Evolutionary conservation across 1,139 yeast species (phyloP).

Genomic region (Nadsonia commutata): DNA sequence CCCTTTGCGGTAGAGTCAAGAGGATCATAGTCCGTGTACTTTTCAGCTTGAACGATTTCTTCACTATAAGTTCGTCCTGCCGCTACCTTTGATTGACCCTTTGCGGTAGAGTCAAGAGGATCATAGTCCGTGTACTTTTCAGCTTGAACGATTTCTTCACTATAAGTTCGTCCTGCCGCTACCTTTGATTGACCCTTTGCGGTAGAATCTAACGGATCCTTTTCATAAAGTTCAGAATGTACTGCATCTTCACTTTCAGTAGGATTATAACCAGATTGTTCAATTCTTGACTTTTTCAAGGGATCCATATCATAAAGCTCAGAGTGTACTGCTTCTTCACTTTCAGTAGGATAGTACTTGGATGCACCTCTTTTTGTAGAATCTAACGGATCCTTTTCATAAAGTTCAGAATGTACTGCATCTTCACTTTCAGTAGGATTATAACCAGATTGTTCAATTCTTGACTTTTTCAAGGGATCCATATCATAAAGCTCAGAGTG

Average conservation of each 20-base stretch:
- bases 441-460: neutral
- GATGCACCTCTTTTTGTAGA: neutral
- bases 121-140: neutral
- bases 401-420: neutral
- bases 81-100: neutral
- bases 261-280: neutral
- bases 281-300: neutral
- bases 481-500: neutral
- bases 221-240: neutral
- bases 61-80: neutral
- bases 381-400: neutral
- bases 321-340: neutral
- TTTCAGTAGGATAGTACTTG: neutral
- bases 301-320: neutral
- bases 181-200: neutral
- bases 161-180: neutral
- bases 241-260: neutral
- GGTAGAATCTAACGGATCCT: neutral
- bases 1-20: neutral
- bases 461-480: neutral
- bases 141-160: neutral
- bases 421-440: neutral
- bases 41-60: neutral
- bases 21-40: neutral
- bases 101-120: neutral